These are phyloP conservation scores for Diaporthe sp. DNA, from an alignment of 2,329 filamentous ascomycete species.

Conservation along the genomic window DNA sequence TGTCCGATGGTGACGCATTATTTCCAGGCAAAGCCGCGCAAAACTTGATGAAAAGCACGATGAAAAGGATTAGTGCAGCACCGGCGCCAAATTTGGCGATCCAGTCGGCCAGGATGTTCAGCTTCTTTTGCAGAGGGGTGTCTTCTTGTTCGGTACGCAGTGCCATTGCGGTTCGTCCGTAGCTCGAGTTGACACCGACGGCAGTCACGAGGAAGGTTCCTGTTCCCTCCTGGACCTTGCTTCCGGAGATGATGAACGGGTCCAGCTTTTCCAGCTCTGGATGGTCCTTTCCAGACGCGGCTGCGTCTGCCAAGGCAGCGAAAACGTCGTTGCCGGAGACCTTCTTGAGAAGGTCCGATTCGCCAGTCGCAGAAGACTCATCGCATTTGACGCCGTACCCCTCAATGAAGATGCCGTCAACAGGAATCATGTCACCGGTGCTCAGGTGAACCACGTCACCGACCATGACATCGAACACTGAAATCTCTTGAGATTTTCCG, in stretches of 20 bases:
- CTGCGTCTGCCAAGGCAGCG: constrained; percentile 66
- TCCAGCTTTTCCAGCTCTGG: constrained; percentile 64
- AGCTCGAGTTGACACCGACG: constrained; percentile 68
- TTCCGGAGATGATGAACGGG: constrained; percentile 74
- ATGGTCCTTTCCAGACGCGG: constrained; percentile 55
- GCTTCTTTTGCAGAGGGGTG: constrained; percentile 68
- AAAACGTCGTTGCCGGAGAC: constrained; percentile 71
- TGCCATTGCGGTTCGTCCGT: constrained; percentile 69
- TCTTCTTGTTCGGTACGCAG: constrained; percentile 66
- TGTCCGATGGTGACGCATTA: constrained; percentile 61
- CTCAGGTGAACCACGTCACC: constrained; percentile 79
- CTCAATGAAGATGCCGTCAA: constrained; percentile 78
- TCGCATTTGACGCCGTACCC: constrained; percentile 72
- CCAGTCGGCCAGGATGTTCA: constrained; percentile 63
- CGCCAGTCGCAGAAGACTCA: constrained; percentile 81
- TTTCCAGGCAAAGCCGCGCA: constrained; percentile 68
- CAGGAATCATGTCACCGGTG: constrained; percentile 78
- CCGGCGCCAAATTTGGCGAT: constrained; percentile 71
- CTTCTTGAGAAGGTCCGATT: constrained; percentile 81
- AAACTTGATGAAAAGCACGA: constrained; percentile 85
- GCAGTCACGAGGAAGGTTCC: constrained; percentile 69
- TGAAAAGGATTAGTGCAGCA: constrained; percentile 81
- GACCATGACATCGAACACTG: constrained; percentile 76
- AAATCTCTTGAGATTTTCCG: constrained; percentile 74
- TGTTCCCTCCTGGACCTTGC: constrained; percentile 67